Percentiles rank a stretch among this genome's conserved stretches.
phyloP scores from a whole-genome alignment of 2,329 filamentous ascomycete species.

The Onygenales sp. region DNA sequence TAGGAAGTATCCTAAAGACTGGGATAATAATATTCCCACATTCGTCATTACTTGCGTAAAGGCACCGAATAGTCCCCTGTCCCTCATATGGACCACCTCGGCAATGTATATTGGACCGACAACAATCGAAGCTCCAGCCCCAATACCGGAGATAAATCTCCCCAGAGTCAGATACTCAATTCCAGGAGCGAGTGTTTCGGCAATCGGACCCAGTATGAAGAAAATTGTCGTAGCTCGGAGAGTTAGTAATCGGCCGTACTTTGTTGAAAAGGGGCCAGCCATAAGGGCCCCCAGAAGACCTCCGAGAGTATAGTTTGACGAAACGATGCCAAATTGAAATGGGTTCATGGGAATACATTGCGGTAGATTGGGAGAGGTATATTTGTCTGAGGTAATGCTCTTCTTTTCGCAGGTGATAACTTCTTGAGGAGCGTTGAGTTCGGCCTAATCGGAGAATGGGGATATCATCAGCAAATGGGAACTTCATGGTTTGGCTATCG shows the following conservation, averaged over 20 bases:
- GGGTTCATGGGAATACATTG: constrained; percentile 85
- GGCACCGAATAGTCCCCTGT: constrained; percentile 67
- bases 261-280: constrained; percentile 69
- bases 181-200: constrained; percentile 62
- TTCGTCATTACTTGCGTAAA: constrained; percentile 93
- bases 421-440: constrained; percentile 90
- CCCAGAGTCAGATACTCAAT: constrained; percentile 63
- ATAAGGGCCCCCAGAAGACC: constrained; percentile 74
- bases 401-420: constrained; percentile 76
- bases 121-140: constrained; percentile 81
- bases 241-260: constrained; percentile 61
- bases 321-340: constrained; percentile 72
- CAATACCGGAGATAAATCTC: constrained; percentile 69
- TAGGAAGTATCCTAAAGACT: constrained; percentile 77
- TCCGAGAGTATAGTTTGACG: constrained; percentile 84
- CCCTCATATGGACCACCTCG: constrained; percentile 68
- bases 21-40: constrained; percentile 73
- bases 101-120: constrained; percentile 92
- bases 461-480: constrained; percentile 5
- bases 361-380: constrained; percentile 25
- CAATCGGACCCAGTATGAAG: constrained; percentile 64
- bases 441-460: constrained; percentile 49
- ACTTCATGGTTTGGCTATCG: constrained; percentile 5
- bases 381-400: constrained; percentile 30
- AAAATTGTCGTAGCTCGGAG: constrained; percentile 71